A percentile compares a stretch with the other conserved stretches of the same genome.
Conservation (phyloP, 2,329 filamentous ascomycete species). For the Pseudogymnoascus sp. region DNA sequence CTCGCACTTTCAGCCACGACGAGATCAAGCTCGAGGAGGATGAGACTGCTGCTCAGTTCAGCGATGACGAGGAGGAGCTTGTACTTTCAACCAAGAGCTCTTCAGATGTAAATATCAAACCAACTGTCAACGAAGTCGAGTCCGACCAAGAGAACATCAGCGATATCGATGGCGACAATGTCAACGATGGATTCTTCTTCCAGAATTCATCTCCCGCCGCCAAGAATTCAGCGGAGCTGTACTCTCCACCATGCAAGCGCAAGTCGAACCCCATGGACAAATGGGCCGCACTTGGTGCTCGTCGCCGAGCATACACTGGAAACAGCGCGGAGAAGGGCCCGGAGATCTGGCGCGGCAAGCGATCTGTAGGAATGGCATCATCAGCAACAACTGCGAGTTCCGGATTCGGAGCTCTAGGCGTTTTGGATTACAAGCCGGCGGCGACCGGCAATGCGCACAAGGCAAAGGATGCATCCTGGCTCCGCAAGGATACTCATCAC, state of each 20-base stretch:
- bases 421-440: conserved; percentile 35
- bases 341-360: conserved; percentile 35
- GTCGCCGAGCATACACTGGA: conserved; percentile 59
- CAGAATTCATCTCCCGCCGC: conserved; percentile 50
- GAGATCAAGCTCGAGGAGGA: conserved; percentile 38
- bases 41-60: conserved; percentile 30
- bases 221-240: conserved; percentile 39
- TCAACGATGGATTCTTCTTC: conserved; percentile 65
- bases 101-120: conserved; percentile 41
- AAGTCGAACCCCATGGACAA: conserved; percentile 58
- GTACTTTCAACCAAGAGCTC: conserved; percentile 36
- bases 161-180: conserved; percentile 55
- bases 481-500: conserved; percentile 11
- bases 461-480: conserved; percentile 22
- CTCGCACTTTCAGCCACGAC: conserved; percentile 72
- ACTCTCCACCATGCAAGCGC: conserved; percentile 61
- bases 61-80: conserved; percentile 31
- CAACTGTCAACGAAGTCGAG: conserved; percentile 33
- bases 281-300: conserved; percentile 82
- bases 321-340: conserved; percentile 43
- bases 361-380: conserved; percentile 20
- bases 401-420: conserved; percentile 31
- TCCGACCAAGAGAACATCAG: conserved; percentile 32
- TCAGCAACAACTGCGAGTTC: conserved; percentile 40
- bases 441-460: conserved; percentile 20